Evolutionary conservation across 1,284 basidiomycete genomes (phyloP), one percentile per base, ranked within the genome.

Genomic region (Trametes polyzona): DNA sequence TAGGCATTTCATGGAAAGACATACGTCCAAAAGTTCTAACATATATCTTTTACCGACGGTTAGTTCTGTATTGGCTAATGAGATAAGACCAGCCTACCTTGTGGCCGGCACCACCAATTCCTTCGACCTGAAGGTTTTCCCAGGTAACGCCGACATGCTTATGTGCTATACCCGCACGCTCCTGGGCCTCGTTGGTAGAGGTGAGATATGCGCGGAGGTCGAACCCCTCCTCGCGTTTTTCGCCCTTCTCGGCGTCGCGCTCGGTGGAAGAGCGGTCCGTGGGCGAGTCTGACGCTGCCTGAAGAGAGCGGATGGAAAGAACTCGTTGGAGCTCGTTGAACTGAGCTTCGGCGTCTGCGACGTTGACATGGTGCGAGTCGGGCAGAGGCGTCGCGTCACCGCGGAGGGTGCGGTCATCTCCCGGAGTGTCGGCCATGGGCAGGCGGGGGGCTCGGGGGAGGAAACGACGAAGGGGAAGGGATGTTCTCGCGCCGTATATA

Each of bases 141-240:
- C 91, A 94, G 23, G 84, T 83, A 27, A 93, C 90, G 33, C 92
- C 92, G 33, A 94, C 89, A 61, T 87, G 84, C 76, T 96, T 96
- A 72, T 88, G 87, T 65, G 86, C 84, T 66, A 95, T 89, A 4
- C 91, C 92, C 6, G 88, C 87, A 26, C 77, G 71, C 58, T 92
- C 85, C 55, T 82, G 78, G 6, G 82, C 82, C 58, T 88, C 83
- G 63, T 87, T 87, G 26, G 83, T 86, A 2, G 84, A 83, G 9
- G 83, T 79, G 16, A 96, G 80, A 66, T 92, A 94, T 50, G 89
- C 89, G 29, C 84, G 82, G 8, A 96, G 80, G 71, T 93, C 83
- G 66, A 93, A 93, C 33, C 67, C 67, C 39, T 74, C 71, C 30
- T 74, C 78, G 14, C 49, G 58, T 17, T 58, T 48, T n/a, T 49